Evolutionary conservation across 345 rosid species (phyloP).

Genomic region (Eucalyptus curtisii): DNA sequence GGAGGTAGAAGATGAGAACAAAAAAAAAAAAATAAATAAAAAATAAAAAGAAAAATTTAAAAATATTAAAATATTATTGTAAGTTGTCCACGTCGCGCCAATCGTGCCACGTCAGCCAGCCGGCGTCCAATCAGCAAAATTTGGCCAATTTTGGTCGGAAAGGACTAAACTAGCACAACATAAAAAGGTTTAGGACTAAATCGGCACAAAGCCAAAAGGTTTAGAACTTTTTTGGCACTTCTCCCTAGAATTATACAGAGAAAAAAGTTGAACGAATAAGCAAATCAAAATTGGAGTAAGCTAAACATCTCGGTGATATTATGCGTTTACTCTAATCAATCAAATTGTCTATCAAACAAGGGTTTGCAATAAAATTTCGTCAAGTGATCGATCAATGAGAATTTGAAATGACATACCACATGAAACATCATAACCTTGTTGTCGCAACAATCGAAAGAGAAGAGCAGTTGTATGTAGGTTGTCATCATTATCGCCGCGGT

Average conservation of each 20-base stretch:
- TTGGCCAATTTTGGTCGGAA: no score
- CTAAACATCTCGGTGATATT: neutral
- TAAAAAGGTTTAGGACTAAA: no score
- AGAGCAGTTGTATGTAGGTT: neutral
- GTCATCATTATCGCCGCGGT: neutral
- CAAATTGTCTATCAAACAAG: neutral
- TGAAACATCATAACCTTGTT: neutral
- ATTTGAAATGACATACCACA: neutral
- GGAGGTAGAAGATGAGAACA: no score
- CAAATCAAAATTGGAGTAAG: neutral
- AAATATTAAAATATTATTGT: no score
- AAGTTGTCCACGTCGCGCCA: no score
- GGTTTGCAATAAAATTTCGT: neutral
- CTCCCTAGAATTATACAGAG: neutral
- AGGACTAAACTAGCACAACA: no score
- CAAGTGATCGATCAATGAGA: neutral
- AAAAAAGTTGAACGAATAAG: neutral
- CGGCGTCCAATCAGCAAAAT: no score
- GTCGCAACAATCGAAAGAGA: neutral
- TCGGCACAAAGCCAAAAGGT: no score
- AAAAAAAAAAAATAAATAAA: no score
- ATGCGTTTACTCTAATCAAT: neutral
- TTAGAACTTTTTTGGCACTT: no score
- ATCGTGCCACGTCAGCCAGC: no score
- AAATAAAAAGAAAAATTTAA: no score